phyloP scores from a whole-genome alignment of 2,329 filamentous ascomycete genomes.

The Ophiostoma tasmaniense region DNA sequence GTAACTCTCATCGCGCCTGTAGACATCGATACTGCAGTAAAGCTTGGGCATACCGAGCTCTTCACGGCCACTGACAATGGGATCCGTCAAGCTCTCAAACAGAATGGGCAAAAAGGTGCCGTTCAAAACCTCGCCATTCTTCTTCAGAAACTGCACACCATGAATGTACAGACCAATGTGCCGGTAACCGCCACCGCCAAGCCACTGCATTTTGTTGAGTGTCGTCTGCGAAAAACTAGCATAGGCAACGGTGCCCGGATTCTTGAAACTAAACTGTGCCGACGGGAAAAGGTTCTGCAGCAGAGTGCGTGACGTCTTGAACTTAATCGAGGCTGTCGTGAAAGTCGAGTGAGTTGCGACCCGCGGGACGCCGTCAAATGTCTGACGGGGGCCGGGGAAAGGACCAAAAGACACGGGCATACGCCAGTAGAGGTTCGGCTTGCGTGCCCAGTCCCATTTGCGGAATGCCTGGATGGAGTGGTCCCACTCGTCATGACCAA shows the following conservation, averaged over 20 bases:
- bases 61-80: slow-evolving; percentile 51
- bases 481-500: slow-evolving; percentile 51
- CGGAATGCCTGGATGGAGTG: slow-evolving; percentile 42
- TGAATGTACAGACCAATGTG: slow-evolving; percentile 54
- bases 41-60: slow-evolving; percentile 56
- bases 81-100: slow-evolving; percentile 51
- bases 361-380: slow-evolving; percentile 26
- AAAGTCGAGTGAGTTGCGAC: slow-evolving; percentile 29
- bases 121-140: slow-evolving; percentile 37
- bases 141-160: slow-evolving; percentile 47
- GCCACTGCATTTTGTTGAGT: slow-evolving; percentile 48
- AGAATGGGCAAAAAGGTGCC: slow-evolving; percentile 50
- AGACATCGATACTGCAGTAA: slow-evolving; percentile 42
- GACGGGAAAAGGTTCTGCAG: slow-evolving; percentile 41
- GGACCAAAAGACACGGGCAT: slow-evolving; percentile 40
- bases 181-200: slow-evolving; percentile 51
- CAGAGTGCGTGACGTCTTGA: slow-evolving; percentile 42
- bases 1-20: slow-evolving; percentile 28
- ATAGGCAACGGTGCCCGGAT: slow-evolving; percentile 35
- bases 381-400: slow-evolving; percentile 37
- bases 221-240: slow-evolving; percentile 36
- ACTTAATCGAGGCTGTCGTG: slow-evolving; percentile 38
- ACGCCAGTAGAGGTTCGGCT: slow-evolving; percentile 33
- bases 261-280: slow-evolving; percentile 33
- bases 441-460: slow-evolving; percentile 38